Evolutionary conservation across 176 grass and related monocot species (phyloP).

Genomic region (Themeda triandra): DNA sequence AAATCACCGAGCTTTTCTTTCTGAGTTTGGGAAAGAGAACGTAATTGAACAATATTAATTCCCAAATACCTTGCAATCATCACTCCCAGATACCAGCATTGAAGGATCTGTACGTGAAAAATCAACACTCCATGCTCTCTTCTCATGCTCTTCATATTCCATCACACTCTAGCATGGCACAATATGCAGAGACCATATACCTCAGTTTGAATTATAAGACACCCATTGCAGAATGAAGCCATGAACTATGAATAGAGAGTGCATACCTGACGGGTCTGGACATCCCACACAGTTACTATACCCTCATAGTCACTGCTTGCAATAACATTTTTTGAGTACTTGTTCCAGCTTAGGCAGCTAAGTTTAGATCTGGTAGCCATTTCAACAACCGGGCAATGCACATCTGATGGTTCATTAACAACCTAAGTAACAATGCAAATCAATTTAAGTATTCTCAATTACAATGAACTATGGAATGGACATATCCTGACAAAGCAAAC

Average conservation of each 20-base stretch:
- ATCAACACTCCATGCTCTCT: constrained; percentile 99
- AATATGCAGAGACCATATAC: constrained; percentile 14
- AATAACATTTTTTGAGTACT: constrained; percentile 99
- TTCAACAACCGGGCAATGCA: constrained; percentile 96
- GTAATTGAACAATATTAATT: neutral
- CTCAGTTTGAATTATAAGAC: constrained; percentile 19
- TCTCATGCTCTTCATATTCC: constrained; percentile 99
- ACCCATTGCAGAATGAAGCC: neutral
- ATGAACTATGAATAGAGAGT: neutral
- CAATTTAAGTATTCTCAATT: constrained; percentile 9
- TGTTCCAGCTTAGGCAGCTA: constrained; percentile 99
- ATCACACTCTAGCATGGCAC: constrained; percentile 76
- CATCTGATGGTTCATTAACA: constrained; percentile 86
- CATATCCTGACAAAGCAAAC: constrained; percentile 16
- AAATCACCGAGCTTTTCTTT: neutral
- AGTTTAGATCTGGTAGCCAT: constrained; percentile 95
- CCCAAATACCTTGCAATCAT: constrained; percentile 96
- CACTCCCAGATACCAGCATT: constrained; percentile 96
- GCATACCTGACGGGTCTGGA: constrained; percentile 83
- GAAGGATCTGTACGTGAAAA: constrained; percentile 91
- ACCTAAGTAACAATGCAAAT: constrained; percentile 50
- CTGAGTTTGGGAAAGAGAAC: neutral
- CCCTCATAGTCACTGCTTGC: constrained; percentile 99
- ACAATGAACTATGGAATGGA: neutral
- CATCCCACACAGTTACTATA: constrained; percentile 99